A percentile compares a stretch with the other conserved stretches of the same genome.
These are phyloP conservation scores for Daphne laureola DNA, from an alignment of 441 rosid species.

Conservation along the genomic window DNA sequence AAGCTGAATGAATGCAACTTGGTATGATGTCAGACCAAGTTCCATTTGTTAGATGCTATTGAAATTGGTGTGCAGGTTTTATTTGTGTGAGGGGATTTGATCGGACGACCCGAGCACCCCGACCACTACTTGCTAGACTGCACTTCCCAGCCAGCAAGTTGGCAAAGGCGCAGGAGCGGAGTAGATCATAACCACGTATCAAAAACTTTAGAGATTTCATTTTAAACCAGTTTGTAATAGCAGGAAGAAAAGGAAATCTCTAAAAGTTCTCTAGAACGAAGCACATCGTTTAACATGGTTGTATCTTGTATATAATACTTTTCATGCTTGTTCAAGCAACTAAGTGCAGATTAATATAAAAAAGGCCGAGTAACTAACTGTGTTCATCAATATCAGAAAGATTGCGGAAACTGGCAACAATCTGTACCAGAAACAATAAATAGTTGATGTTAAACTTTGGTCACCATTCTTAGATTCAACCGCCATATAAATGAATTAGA, in stretches of 20 bases:
- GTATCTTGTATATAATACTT: conserved; percentile 16
- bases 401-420: no score
- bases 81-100: conserved; percentile 56
- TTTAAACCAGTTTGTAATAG: conserved; percentile 6
- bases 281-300: conserved; percentile 20
- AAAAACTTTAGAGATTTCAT: conserved; percentile 21
- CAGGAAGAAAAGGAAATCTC: neutral
- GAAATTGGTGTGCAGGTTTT: conserved; percentile 28
- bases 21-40: no score
- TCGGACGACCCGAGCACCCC: conserved; percentile 33
- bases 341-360: neutral
- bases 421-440: no score
- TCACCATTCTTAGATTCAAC: no score
- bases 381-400: neutral
- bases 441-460: no score
- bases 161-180: conserved; percentile 18
- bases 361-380: no score
- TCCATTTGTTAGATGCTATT: no score
- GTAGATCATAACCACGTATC: conserved; percentile 14
- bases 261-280: conserved; percentile 11
- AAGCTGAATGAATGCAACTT: no score
- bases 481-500: no score
- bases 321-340: conserved; percentile 40
- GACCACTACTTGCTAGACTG: conserved; percentile 44
- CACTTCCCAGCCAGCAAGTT: conserved; percentile 47